phyloP scores from a whole-genome alignment of 2,329 filamentous ascomycete species.

The Ophiostoma ulmi region DNA sequence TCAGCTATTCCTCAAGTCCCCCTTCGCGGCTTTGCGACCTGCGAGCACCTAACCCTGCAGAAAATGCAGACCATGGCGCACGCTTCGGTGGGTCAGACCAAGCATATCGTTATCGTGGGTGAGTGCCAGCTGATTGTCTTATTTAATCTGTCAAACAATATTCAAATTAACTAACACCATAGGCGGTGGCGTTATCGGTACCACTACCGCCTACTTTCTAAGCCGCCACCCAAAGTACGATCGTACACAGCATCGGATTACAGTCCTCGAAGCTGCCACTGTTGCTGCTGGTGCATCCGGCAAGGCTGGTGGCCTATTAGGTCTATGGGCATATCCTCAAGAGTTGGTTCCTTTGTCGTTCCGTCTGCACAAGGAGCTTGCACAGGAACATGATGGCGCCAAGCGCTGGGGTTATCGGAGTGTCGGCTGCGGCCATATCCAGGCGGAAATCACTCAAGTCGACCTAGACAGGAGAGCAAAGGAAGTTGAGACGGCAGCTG shows the following conservation, averaged over 20 bases:
- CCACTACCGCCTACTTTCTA: slow-evolving; percentile 84
- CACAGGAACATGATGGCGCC: slow-evolving; percentile 74
- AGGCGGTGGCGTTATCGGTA: slow-evolving; percentile 92
- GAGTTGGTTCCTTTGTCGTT: slow-evolving; percentile 83
- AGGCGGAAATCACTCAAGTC: slow-evolving; percentile 34
- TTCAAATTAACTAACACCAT: neutral
- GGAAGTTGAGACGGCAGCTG: slow-evolving; percentile 29
- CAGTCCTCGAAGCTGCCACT: slow-evolving; percentile 74
- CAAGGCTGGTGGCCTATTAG: slow-evolving; percentile 87
- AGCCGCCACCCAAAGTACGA: slow-evolving; percentile 80
- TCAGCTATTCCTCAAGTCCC: neutral
- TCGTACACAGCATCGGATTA: slow-evolving; percentile 68
- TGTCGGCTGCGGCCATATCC: slow-evolving; percentile 64
- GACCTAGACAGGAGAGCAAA: slow-evolving; percentile 21
- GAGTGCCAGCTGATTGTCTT: slow-evolving; percentile 24
- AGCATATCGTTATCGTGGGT: slow-evolving; percentile 42
- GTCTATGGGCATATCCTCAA: slow-evolving; percentile 83
- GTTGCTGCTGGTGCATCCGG: slow-evolving; percentile 91
- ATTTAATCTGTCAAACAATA: slow-evolving; percentile 5
- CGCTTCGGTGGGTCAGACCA: slow-evolving; percentile 3
- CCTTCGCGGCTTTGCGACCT: neutral
- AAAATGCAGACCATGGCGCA: slow-evolving; percentile 19
- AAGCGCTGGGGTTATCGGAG: slow-evolving; percentile 81
- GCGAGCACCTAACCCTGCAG: neutral
- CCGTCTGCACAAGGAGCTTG: slow-evolving; percentile 73